These are phyloP conservation scores for Martiniozyma asiatica DNA, from an alignment of 1,139 yeast genomes.

Conservation along the genomic window DNA sequence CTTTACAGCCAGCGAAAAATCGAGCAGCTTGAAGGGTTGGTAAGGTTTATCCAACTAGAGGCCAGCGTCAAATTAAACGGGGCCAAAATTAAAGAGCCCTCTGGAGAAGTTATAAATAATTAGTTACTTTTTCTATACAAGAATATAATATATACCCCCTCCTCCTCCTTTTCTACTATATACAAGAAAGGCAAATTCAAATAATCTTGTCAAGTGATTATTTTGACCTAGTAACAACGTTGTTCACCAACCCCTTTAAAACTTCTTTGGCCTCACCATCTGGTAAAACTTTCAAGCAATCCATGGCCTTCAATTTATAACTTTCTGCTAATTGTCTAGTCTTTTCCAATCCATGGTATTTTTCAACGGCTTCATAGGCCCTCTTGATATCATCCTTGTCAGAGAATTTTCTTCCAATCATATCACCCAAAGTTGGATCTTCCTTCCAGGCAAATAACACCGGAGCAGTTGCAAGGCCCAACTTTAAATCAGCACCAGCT, in stretches of 20 bases:
- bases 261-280: conserved; percentile 81
- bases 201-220: too few species aligned
- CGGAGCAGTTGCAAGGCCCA: conserved; percentile 96
- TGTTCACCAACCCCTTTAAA: conserved; percentile 71
- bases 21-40: too few species aligned
- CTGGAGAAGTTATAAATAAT: too few species aligned
- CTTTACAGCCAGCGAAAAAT: too few species aligned
- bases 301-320: conserved; percentile 66
- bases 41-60: too few species aligned
- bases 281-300: conserved; percentile 62
- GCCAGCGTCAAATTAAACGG: too few species aligned
- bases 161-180: too few species aligned
- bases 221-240: conserved; percentile 56
- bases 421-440: conserved; percentile 70
- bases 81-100: too few species aligned
- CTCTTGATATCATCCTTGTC: conserved; percentile 72
- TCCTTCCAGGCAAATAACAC: conserved; percentile 89
- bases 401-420: conserved; percentile 74
- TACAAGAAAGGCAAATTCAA: too few species aligned
- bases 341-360: conserved; percentile 62
- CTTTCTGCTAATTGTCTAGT: conserved; percentile 68
- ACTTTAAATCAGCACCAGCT: conserved; percentile 83
- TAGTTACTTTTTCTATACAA: too few species aligned
- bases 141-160: too few species aligned
- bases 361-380: conserved; percentile 63